phyloP scores from a whole-genome alignment of 768 basidiomycete species.

The Leucosporidium creatinivorum region DNA sequence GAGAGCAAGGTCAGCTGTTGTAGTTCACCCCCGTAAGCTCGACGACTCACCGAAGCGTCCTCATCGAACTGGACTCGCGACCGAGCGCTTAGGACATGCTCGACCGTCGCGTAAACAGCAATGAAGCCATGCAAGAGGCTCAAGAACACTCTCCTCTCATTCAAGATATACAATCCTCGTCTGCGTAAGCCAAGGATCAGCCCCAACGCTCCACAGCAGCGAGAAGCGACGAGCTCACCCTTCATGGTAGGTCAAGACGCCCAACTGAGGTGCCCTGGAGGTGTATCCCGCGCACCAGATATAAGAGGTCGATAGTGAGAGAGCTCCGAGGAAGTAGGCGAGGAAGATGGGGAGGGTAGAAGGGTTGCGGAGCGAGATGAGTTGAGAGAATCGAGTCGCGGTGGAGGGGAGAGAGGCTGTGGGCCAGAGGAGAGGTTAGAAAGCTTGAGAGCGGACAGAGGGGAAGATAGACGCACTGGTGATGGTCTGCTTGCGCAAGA shows the following conservation, averaged over 20 bases:
- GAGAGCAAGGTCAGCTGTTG: too few relatives aligned
- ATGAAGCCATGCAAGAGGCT: conserved; percentile 8
- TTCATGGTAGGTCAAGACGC: conserved; percentile 24
- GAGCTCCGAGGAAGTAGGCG: conserved; percentile 10
- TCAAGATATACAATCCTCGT: conserved; percentile 25
- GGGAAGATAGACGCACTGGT: conserved; percentile 6
- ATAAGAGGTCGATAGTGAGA: conserved; percentile 10
- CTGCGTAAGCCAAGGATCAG: background rate
- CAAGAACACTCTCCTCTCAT: conserved; percentile 27
- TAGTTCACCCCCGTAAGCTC: too few relatives aligned
- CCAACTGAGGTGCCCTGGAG: conserved; percentile 6
- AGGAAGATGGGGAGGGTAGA: background rate
- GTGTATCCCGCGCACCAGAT: conserved; percentile 10
- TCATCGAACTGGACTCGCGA: conserved; percentile 23
- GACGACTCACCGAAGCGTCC: conserved; percentile 9
- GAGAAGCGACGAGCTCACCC: conserved; percentile 6
- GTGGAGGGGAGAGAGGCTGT: conserved; percentile 18
- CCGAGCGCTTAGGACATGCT: conserved; percentile 9
- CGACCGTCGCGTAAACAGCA: conserved; percentile 3
- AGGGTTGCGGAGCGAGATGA: conserved; percentile 4
- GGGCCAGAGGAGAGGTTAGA: background rate
- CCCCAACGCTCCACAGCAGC: background rate
- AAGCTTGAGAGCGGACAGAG: too few relatives aligned
- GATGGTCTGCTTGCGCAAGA: conserved; percentile 27
- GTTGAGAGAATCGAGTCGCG: conserved; percentile 4